A percentile compares a stretch with the other conserved stretches of the same genome.
Conservation (phyloP, 2,329 filamentous ascomycete species). For the Diaporthe velutina region DNA sequence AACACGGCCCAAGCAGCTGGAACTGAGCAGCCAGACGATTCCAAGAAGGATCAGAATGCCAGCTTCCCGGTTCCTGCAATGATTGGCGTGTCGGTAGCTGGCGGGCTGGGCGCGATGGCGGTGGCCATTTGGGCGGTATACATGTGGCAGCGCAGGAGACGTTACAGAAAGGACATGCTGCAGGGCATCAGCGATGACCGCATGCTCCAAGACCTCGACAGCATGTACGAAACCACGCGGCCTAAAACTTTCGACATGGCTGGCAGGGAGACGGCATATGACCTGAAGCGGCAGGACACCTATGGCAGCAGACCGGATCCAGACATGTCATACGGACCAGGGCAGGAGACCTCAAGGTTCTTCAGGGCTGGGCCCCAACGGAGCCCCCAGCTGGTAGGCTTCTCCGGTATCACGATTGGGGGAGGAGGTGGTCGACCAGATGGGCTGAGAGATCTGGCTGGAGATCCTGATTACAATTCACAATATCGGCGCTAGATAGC, state of each 20-base stretch:
- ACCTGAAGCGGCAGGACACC: neutral
- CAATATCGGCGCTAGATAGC: constrained; percentile 4
- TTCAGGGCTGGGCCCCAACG: constrained; percentile 31
- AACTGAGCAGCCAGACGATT: neutral
- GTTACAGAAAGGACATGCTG: constrained; percentile 24
- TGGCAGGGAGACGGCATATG: constrained; percentile 4
- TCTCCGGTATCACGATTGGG: neutral
- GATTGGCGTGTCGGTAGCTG: constrained; percentile 19
- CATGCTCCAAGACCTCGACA: constrained; percentile 26
- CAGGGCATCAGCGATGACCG: constrained; percentile 30
- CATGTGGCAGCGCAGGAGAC: constrained; percentile 26
- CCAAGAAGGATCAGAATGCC: neutral
- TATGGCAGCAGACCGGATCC: neutral
- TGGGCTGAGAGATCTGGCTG: neutral
- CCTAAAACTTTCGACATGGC: constrained; percentile 28
- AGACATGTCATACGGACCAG: constrained; percentile 20
- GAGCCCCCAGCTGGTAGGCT: constrained; percentile 19
- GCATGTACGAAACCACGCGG: constrained; percentile 13
- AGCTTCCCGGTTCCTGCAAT: constrained; percentile 26
- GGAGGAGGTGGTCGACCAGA: neutral
- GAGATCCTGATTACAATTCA: constrained; percentile 5
- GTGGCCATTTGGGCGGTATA: constrained; percentile 24
- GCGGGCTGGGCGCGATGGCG: constrained; percentile 18
- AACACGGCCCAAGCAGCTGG: neutral
- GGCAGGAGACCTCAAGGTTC: constrained; percentile 24